Conservation (phyloP, 164 flowering plant species). For the Amborella trichopoda region DNA sequence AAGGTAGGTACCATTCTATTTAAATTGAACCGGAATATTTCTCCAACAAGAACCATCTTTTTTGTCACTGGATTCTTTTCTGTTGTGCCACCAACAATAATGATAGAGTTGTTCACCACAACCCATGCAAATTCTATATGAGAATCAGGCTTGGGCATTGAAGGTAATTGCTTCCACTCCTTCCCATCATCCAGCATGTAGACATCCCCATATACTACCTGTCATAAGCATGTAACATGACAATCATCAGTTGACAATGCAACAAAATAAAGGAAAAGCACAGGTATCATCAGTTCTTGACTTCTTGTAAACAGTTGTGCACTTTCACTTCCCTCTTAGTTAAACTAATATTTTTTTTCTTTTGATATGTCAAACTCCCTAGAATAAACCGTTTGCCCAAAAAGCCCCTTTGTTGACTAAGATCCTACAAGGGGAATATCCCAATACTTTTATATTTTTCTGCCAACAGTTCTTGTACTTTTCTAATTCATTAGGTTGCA, state of each 20-base stretch:
- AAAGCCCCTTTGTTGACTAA: too few relatives aligned
- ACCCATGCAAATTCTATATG: conserved; percentile 92
- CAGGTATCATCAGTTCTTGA: too few relatives aligned
- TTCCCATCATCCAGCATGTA: conserved; percentile 79
- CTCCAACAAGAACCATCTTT: conserved; percentile 74
- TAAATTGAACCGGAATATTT: conserved; percentile 55
- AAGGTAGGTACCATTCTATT: conserved; percentile 70
- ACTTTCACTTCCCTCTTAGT: too few relatives aligned
- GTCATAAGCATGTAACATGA: conserved; percentile 6
- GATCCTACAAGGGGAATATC: too few relatives aligned
- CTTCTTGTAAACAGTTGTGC: too few relatives aligned
- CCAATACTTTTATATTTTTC: too few relatives aligned
- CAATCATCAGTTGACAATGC: neutral
- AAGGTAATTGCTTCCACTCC: conserved; percentile 69
- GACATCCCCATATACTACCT: conserved; percentile 74
- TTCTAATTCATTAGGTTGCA: too few relatives aligned
- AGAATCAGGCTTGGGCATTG: conserved; percentile 92
- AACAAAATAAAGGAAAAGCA: neutral
- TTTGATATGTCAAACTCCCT: too few relatives aligned
- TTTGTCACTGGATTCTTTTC: conserved; percentile 80
- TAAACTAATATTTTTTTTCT: too few relatives aligned
- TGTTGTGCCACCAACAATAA: conserved; percentile 84
- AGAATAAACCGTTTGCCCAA: too few relatives aligned
- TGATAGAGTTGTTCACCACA: conserved; percentile 64
- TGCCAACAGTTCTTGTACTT: too few relatives aligned